Evolutionary conservation across 2,329 filamentous ascomycete genomes (phyloP), one percentile per base, ranked within the genome.

Genomic region (Trichoderma sp.): DNA sequence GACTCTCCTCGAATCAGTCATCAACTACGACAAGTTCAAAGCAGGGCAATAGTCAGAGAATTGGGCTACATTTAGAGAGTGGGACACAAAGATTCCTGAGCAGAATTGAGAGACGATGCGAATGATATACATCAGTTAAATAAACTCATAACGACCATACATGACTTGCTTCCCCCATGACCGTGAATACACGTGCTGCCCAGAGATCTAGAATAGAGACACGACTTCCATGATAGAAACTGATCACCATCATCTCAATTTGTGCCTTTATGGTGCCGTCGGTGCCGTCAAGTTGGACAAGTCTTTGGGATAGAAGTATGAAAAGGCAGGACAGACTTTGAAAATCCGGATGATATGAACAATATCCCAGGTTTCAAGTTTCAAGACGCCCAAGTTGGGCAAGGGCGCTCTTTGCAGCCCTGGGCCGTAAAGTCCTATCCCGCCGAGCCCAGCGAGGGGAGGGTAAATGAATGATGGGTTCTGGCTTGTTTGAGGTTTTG

Each of bases 1-100:
- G 40, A 70, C 74, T 10, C 70, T 79, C 27, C 70, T 78, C 13
- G 75, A 76, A 1, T 71, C 73, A 1, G 72, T 74, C 4, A 33
- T 75, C 0, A 66, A 70, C 14, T 76, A 75, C 52, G 75, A 76
- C 52, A 60, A 35, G 8, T 21, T 70, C 3, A 69, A 69, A 49
- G 49, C 59, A n/a, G 29, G 13, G 14, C 56, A 57, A 2, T 65
- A 49, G 10, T 13, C n/a, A 49, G 6, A 59, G 7, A 8, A 3
- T 8, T 43, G 13, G 1, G 31, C 2, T 31, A 16, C 5, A 1
- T 0, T 21, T 16, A 65, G 10, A n/a, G 6, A 3, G 10, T 43
- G 6, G 8, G 16, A 47, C 43, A 47, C n/a, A n/a, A 4, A n/a
- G 6, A 4, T 21, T 21, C 1, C 4, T 1, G 7, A 21, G 19